phyloP scores from a whole-genome alignment of 2,329 filamentous ascomycete genomes.

The Neonectria ditissima region DNA sequence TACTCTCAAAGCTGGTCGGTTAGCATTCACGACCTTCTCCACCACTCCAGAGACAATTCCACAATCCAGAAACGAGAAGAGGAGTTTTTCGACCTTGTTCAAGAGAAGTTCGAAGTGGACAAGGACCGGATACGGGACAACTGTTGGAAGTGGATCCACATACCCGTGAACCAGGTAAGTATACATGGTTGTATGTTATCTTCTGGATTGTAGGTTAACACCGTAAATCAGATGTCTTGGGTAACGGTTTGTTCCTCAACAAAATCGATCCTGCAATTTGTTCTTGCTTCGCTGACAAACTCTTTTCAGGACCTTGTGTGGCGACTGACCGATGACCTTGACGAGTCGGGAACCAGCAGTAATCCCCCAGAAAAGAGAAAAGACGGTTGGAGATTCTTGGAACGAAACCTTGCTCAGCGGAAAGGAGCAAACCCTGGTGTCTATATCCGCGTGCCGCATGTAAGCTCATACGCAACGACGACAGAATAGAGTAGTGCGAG shows the following conservation, averaged over 20 bases:
- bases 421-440: neutral
- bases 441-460: conserved; percentile 9
- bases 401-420: conserved; percentile 6
- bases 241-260: conserved; percentile 8
- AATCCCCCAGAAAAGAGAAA: neutral
- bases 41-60: neutral
- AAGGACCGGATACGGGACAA: too few relatives aligned
- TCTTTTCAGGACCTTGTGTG: neutral
- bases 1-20: conserved; percentile 8
- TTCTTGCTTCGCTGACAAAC: neutral
- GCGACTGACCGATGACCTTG: conserved; percentile 5
- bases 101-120: too few relatives aligned
- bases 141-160: conserved; percentile 27
- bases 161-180: conserved; percentile 27
- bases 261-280: too few relatives aligned
- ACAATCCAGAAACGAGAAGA: neutral
- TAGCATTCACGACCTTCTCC: conserved; percentile 9
- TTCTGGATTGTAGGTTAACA: too few relatives aligned
- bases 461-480: neutral
- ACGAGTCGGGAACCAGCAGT: neutral
- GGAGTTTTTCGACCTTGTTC: too few relatives aligned
- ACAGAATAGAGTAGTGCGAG: neutral
- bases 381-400: conserved; percentile 11
- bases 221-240: conserved; percentile 24
- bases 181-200: too few relatives aligned